Evolutionary conservation across 2,329 filamentous ascomycete species (phyloP), one percentile per base, ranked within the genome.

Genomic region (Sphaerulina musiva): DNA sequence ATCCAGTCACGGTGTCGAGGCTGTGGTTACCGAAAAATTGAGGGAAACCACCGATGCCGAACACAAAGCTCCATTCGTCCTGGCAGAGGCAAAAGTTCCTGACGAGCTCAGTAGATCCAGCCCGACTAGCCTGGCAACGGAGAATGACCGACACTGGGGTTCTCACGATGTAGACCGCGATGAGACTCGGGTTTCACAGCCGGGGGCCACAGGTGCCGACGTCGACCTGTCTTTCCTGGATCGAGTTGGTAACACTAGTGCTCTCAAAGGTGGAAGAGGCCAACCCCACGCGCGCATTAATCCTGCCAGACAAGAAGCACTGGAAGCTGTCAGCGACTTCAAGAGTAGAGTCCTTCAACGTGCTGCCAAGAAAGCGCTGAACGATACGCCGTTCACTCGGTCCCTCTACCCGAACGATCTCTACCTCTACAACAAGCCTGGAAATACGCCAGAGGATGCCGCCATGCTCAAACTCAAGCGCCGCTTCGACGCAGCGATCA

Each of bases 341-440:
- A 51, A 51, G 42, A 46, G 31, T 46, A 51, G 42, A 51, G 39
- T 51, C 42, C 48, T 51, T 41, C 41, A 51, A 51, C 48, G 48
- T 23, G 48, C 42, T 51, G 48, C 48, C 8, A 46, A 39, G 10
- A 31, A 46, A 38, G 42, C 48, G 23, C 32, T 42, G 31, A 51
- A 51, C n/a, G 48, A 51, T 6, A 51, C 48, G 23, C 48, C 14
- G 0, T 51, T 51, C 42, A 46, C 32, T 1, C 48, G 42, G 17
- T 51, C 48, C 2, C 48, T 42, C 0, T 51, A 46, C 17, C 48
- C 48, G 0, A 36, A 45, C 34, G 48, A 51, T 7, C 48, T 51
- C 31, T 51, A 39, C 34, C 26, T 51, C 11, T 46, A 51, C 20
- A 32, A 45, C 11, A 51, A 51, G 10, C 42, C 48, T 31, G 6